Evolutionary conservation across 2,329 filamentous ascomycete species (phyloP), one percentile per base, ranked within the genome.

Genomic region (Xylariaceae sp.): DNA sequence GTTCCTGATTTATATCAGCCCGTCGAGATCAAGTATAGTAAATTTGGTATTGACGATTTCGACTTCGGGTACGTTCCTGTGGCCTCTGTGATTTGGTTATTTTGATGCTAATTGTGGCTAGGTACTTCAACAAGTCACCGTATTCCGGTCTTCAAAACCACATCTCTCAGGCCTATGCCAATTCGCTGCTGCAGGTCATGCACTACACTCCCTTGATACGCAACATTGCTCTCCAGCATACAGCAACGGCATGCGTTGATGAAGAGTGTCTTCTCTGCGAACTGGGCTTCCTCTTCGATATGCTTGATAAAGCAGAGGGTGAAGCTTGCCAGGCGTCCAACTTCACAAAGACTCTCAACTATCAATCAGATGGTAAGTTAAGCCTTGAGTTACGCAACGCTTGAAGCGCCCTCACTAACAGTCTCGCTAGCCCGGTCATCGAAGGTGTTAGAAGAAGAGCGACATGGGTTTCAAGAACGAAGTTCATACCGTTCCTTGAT

Each of bases 31-130:
- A 97, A 97, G 73, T 99, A 97, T 78, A 97, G 93, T 80, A 95
- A 92, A 72, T 99, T 97, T 73, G 94, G 94, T 17, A 92, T 99
- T n/a, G 93, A 97, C 69, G 95, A 99, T 73, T 99, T 99, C 73
- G 94, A 99, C 73, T 99, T 99, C 75, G 88, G 89, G 86, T 90
- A 77, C 68, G 85, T 75, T 11, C 4, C 35, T 49, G 13, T 10
- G 10, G 3, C 4, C 23, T 50, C 23, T 34, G 17, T n/a, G 30
- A 23, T 9, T 30, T 30, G 23, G 1, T 45, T 34, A 51, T 13
- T n/a, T 9, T 34, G 1, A 4, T 13, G 56, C 59, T 63, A 51
- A 60, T 56, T 48, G 48, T 39, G 30, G 37, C 18, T 64, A 91
- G 90, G 59, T 97, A 90, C 73, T 99, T 95, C 79, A 99, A 99